A percentile compares a stretch with the other conserved stretches of the same genome.
Evolutionary conservation across 768 basidiomycete genomes (phyloP).

Genomic region (Lyophyllum semitale): DNA sequence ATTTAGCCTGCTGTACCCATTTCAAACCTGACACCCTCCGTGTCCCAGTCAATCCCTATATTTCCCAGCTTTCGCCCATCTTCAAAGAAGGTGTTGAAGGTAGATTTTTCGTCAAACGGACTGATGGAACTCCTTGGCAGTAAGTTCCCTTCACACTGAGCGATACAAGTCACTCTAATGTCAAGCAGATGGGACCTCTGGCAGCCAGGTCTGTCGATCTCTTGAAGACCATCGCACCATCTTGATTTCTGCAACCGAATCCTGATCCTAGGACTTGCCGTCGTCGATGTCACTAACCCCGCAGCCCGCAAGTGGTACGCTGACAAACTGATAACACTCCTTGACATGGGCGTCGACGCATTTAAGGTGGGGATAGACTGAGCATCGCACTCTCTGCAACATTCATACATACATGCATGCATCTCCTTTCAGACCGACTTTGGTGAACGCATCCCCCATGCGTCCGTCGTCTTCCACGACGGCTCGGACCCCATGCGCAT

Average conservation of each 20-base stretch:
- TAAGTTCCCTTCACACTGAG: constrained; percentile 34
- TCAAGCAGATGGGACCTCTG: constrained; percentile 56
- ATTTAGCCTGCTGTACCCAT: not conserved
- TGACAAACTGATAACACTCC: constrained; percentile 46
- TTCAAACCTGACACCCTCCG: not conserved
- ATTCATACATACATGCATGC: not conserved
- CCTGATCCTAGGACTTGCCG: constrained; percentile 39
- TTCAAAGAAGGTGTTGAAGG: constrained; percentile 68
- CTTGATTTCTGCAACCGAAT: not conserved
- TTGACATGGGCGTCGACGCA: constrained; percentile 57
- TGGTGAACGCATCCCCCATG: constrained; percentile 75
- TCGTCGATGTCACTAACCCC: constrained; percentile 64
- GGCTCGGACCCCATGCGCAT: constrained; percentile 68
- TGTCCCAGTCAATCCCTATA: constrained; percentile 67
- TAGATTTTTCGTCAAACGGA: constrained; percentile 73
- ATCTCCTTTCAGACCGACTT: constrained; percentile 60
- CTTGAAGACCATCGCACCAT: not conserved
- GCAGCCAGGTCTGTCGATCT: constrained; percentile 45
- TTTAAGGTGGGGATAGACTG: constrained; percentile 49
- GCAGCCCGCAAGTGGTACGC: constrained; percentile 57
- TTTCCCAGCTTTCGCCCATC: constrained; percentile 67
- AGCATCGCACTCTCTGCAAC: not conserved
- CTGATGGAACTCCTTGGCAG: constrained; percentile 69
- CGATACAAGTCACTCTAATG: constrained; percentile 1
- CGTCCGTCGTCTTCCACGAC: constrained; percentile 61